Percentiles rank a stretch among this genome's conserved stretches.
These are phyloP conservation scores for Sphagnum fallax DNA, from an alignment of 228 moss, liverwort and hornwort genomes.

Conservation along the genomic window DNA sequence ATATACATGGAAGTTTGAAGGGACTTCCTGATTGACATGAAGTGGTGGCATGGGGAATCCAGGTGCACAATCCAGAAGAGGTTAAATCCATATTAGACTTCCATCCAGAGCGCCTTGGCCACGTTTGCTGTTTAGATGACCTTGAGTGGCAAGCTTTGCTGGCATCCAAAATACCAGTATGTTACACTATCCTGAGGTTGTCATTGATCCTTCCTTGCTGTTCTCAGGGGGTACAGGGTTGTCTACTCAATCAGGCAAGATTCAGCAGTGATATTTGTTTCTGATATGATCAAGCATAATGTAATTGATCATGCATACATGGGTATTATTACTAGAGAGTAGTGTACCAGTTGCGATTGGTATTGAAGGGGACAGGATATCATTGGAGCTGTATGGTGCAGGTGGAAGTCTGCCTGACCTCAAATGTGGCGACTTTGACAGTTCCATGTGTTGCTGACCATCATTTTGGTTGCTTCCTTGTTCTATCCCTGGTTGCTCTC, in stretches of 20 bases:
- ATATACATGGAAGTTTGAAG: no score
- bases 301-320: no score
- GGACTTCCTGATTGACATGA: constrained; percentile 3
- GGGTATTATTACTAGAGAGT: no score
- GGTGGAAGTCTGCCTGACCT: constrained; percentile 90
- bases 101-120: constrained; percentile 66
- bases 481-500: background rate
- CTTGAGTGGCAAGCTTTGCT: constrained; percentile 65
- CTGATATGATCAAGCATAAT: no score
- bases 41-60: constrained; percentile 13
- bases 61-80: constrained; percentile 66
- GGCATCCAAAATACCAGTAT: constrained; percentile 65
- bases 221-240: background rate
- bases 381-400: constrained; percentile 10
- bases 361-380: no score
- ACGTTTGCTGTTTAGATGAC: constrained; percentile 74
- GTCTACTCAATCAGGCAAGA: background rate
- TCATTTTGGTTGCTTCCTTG: constrained; percentile 50
- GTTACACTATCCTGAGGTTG: background rate
- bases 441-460: constrained; percentile 62
- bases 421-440: constrained; percentile 58
- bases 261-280: no score
- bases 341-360: no score
- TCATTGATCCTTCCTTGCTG: no score
- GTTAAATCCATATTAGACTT: constrained; percentile 73